Conservation (phyloP, 2,329 filamentous ascomycete species). For the Fusarium pininemorale region DNA sequence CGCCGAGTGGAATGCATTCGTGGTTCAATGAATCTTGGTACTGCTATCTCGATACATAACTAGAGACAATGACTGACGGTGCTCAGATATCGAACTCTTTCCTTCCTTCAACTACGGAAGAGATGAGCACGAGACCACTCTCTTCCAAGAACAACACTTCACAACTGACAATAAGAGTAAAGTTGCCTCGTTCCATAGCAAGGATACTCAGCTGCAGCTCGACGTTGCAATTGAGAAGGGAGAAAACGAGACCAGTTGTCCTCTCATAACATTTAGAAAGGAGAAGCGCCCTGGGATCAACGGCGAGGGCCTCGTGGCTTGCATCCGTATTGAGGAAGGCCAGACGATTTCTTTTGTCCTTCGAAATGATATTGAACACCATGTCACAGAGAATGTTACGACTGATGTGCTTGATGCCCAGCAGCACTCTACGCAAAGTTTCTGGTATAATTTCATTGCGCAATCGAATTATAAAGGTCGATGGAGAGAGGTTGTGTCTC, state of each 20-base stretch:
- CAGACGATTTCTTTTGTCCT: constrained; percentile 76
- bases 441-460: constrained; percentile 78
- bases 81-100: constrained; percentile 73
- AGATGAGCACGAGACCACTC: constrained; percentile 67
- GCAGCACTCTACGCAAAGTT: constrained; percentile 75
- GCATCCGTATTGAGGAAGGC: constrained; percentile 69
- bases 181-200: constrained; percentile 70
- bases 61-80: not conserved
- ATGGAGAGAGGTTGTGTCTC: constrained; percentile 75
- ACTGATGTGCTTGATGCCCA: constrained; percentile 66
- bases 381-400: constrained; percentile 67
- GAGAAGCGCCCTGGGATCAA: constrained; percentile 60
- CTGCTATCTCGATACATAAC: not conserved
- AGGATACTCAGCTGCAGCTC: constrained; percentile 68
- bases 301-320: constrained; percentile 70
- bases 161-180: constrained; percentile 59
- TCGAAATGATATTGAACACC: constrained; percentile 67
- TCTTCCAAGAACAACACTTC: constrained; percentile 57
- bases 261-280: constrained; percentile 65
- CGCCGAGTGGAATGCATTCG: constrained; percentile 78
- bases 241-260: constrained; percentile 53
- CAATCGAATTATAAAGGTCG: constrained; percentile 76
- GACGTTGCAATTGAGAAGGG: constrained; percentile 72
- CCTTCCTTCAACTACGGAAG: constrained; percentile 77
- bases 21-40: constrained; percentile 69